Percentiles rank a stretch among this genome's conserved stretches.
Conservation (phyloP, 768 basidiomycete species). For the Naganishia friedmannii region DNA sequence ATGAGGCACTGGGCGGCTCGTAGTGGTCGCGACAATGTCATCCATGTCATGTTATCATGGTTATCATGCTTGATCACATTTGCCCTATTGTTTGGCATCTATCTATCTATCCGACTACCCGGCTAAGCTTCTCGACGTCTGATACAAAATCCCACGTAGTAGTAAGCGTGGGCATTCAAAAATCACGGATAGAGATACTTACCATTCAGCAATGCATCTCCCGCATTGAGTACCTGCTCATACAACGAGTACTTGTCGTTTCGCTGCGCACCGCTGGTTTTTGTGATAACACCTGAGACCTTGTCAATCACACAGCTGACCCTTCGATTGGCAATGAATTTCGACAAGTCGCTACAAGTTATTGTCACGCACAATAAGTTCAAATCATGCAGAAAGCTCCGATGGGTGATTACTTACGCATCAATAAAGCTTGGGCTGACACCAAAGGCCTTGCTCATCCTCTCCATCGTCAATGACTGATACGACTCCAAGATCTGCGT, state of each 20-base stretch:
- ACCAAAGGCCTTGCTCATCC: constrained; percentile 80
- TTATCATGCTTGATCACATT: not conserved
- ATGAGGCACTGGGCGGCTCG: not conserved
- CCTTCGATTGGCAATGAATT: constrained; percentile 83
- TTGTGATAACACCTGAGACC: constrained; percentile 90
- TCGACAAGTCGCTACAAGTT: constrained; percentile 72
- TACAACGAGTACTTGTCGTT: constrained; percentile 76
- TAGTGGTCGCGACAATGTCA: not conserved
- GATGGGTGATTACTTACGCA: constrained; percentile 57
- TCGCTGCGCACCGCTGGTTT: constrained; percentile 63
- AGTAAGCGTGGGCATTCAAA: constrained; percentile 1
- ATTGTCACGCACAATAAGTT: not conserved
- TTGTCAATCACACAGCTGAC: constrained; percentile 88
- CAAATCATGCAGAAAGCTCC: not conserved
- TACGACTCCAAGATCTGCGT: constrained; percentile 88
- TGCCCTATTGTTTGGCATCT: not conserved
- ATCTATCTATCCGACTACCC: constrained; percentile 61
- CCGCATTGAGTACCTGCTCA: constrained; percentile 87
- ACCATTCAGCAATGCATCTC: constrained; percentile 80
- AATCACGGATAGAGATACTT: constrained; percentile 24
- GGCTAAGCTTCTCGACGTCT: constrained; percentile 75
- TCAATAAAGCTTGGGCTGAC: constrained; percentile 85
- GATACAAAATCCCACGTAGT: not conserved
- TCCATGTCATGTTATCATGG: no score
- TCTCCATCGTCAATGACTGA: constrained; percentile 80